These are phyloP conservation scores for Mortierella sp. DNA, from an alignment of 371 early-diverging fungal species.

Conservation along the genomic window DNA sequence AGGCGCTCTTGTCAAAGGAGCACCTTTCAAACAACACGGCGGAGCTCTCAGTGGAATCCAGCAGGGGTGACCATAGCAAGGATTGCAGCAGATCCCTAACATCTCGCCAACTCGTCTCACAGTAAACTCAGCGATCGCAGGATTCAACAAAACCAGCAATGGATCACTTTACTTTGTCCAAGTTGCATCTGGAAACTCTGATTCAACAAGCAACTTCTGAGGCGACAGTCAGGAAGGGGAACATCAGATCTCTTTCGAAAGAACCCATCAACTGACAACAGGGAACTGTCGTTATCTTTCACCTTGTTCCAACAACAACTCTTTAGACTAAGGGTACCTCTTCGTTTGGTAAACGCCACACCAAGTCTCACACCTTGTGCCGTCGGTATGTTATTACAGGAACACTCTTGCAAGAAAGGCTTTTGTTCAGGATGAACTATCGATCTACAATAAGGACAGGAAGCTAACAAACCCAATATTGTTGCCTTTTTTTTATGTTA, in stretches of 20 bases:
- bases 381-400: constrained; percentile 69
- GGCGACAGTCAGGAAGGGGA: not conserved
- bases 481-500: constrained; percentile 10
- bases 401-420: not conserved
- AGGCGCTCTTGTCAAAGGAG: not conserved
- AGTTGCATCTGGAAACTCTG: constrained; percentile 15
- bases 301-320: not conserved
- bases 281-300: constrained; percentile 11
- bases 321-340: constrained; percentile 99
- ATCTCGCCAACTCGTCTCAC: not conserved
- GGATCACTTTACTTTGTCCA: not conserved
- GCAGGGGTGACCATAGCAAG: not conserved
- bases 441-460: not conserved
- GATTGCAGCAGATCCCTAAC: not conserved
- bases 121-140: not conserved
- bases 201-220: constrained; percentile 1
- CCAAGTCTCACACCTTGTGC: constrained; percentile 99
- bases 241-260: not conserved
- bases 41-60: not conserved
- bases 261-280: constrained; percentile 7
- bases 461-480: not conserved
- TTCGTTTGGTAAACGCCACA: constrained; percentile 99
- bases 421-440: not conserved
- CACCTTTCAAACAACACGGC: not conserved
- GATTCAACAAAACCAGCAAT: not conserved